These are phyloP conservation scores for Trichoderma parareesei DNA, from an alignment of 495 filamentous ascomycete genomes.

Conservation along the genomic window DNA sequence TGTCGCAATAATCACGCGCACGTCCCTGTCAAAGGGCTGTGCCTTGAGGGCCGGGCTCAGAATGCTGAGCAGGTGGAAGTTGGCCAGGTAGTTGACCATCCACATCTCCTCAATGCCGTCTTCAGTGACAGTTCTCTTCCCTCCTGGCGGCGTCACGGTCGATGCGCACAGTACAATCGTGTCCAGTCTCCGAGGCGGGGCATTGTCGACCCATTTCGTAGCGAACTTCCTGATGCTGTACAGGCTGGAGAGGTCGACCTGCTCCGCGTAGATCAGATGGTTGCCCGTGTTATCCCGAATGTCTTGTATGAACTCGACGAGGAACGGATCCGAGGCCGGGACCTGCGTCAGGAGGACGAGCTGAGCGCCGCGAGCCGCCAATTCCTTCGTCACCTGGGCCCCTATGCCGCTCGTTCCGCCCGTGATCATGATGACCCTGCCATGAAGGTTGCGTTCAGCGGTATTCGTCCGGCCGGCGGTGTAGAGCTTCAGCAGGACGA, in stretches of 20 bases:
- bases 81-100: constrained; percentile 91
- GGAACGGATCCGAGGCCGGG: constrained; percentile 71
- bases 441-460: constrained; percentile 82
- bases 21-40: constrained; percentile 89
- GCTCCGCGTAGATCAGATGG: constrained; percentile 87
- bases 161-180: constrained; percentile 84
- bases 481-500: constrained; percentile 69
- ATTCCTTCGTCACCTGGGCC: constrained; percentile 58
- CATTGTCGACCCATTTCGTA: constrained; percentile 98
- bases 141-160: constrained; percentile 57
- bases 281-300: constrained; percentile 73
- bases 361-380: constrained; percentile 82
- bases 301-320: constrained; percentile 87
- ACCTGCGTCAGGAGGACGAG: constrained; percentile 82
- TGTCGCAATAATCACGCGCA: constrained; percentile 76
- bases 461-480: constrained; percentile 65
- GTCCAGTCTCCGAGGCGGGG: constrained; percentile 83
- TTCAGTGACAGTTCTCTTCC: constrained; percentile 44
- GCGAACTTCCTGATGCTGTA: constrained; percentile 87
- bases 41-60: constrained; percentile 78
- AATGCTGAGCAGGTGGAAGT: constrained; percentile 90
- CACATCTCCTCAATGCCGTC: constrained; percentile 85
- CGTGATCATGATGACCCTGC: constrained; percentile 87
- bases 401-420: constrained; percentile 95
- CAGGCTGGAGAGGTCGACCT: constrained; percentile 79